Conservation (phyloP, 495 filamentous ascomycete genomes). For the Tuber aestivum region DNA sequence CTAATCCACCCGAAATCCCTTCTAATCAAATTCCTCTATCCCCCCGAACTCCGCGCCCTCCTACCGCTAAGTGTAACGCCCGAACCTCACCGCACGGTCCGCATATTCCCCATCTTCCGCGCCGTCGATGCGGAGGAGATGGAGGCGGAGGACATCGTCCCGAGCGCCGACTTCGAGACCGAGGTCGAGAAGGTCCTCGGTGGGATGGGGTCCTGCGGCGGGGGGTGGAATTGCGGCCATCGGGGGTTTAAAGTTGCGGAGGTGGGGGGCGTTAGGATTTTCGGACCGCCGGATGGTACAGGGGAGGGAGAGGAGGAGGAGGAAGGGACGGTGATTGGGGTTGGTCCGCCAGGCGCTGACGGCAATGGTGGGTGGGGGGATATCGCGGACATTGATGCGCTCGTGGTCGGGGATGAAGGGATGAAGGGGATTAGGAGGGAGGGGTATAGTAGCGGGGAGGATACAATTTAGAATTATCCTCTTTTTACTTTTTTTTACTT, state of each 20-base stretch:
- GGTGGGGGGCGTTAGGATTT: constrained; percentile 26
- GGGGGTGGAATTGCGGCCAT: constrained; percentile 26
- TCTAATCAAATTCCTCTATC: constrained; percentile 31
- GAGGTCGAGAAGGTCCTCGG: constrained; percentile 31
- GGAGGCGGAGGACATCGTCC: constrained; percentile 13
- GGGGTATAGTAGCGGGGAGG: neutral
- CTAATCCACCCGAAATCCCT: constrained; percentile 15
- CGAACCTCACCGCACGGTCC: constrained; percentile 21
- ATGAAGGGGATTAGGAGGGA: neutral
- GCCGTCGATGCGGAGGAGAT: constrained; percentile 18
- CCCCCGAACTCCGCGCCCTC: constrained; percentile 21
- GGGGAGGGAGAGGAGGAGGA: neutral
- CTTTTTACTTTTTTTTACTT: neutral
- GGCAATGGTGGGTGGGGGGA: neutral
- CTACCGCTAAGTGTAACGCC: constrained; percentile 25
- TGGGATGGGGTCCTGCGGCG: constrained; percentile 26
- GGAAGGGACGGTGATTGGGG: neutral
- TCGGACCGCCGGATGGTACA: constrained; percentile 7
- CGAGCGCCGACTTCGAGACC: constrained; percentile 18
- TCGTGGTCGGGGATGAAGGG: neutral
- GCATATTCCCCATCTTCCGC: constrained; percentile 31
- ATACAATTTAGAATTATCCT: neutral
- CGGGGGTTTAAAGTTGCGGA: constrained; percentile 24
- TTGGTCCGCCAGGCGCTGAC: neutral
- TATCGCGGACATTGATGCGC: neutral